phyloP scores from a whole-genome alignment of 2,329 filamentous ascomycete species.

The Diaporthe capsici region DNA sequence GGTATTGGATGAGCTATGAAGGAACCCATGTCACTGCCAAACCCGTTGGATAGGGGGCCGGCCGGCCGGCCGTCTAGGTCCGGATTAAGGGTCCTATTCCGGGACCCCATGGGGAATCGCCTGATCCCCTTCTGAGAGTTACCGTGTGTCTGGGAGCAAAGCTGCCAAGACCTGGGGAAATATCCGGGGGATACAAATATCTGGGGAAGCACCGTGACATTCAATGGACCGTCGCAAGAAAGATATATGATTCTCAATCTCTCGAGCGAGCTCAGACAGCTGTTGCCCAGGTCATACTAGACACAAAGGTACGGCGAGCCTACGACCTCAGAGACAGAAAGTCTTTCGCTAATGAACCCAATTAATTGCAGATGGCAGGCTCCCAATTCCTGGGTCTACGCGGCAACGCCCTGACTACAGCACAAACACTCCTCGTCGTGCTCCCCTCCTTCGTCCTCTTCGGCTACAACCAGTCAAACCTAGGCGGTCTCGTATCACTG shows the following conservation, averaged over 20 bases:
- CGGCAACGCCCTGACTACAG: constrained; percentile 48
- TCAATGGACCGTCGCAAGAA: background rate
- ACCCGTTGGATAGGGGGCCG: background rate
- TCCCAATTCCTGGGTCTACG: background rate
- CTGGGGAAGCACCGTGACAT: constrained; percentile 5
- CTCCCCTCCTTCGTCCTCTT: constrained; percentile 59
- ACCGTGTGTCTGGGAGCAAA: background rate
- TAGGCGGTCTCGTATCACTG: constrained; percentile 54
- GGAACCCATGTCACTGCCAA: background rate
- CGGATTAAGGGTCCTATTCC: constrained; percentile 12
- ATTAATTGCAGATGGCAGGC: background rate
- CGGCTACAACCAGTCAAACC: constrained; percentile 58
- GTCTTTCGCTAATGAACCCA: background rate
- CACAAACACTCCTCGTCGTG: constrained; percentile 59
- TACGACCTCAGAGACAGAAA: background rate
- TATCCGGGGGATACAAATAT: constrained; percentile 16
- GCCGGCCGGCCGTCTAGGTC: background rate
- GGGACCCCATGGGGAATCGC: background rate
- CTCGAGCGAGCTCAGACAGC: background rate
- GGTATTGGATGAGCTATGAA: background rate
- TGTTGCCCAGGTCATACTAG: background rate
- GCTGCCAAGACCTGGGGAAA: constrained; percentile 13
- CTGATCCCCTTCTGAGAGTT: background rate
- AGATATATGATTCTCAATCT: too few relatives aligned
- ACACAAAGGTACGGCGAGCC: background rate